Percentiles rank a stretch among this genome's conserved stretches.
Conservation (phyloP, 2,329 filamentous ascomycete genomes). For the Fusarium pilosicola region DNA sequence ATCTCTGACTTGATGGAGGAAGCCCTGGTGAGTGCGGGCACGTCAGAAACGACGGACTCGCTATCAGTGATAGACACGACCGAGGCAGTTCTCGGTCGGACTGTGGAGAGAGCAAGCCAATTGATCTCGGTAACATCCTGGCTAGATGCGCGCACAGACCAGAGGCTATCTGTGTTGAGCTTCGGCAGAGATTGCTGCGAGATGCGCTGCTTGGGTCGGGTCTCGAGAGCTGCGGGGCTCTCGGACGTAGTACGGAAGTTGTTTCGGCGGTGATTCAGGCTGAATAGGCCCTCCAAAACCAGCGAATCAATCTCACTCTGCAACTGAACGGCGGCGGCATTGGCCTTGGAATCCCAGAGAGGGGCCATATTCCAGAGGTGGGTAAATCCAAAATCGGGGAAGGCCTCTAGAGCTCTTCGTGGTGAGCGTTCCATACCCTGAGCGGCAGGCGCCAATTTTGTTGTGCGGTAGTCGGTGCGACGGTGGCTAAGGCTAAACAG, state of each 20-base stretch:
- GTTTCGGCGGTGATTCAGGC: constrained; percentile 41
- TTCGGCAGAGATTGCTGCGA: constrained; percentile 43
- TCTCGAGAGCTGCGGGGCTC: constrained; percentile 43
- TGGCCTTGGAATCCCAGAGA: constrained; percentile 41
- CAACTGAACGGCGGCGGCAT: constrained; percentile 24
- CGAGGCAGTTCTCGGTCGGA: constrained; percentile 32
- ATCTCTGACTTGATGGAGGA: constrained; percentile 37
- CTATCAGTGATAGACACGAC: constrained; percentile 30
- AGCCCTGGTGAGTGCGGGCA: constrained; percentile 31
- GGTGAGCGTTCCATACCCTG: constrained; percentile 35
- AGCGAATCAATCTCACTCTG: constrained; percentile 36
- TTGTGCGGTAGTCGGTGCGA: constrained; percentile 40
- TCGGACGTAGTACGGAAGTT: constrained; percentile 43
- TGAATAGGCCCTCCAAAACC: constrained; percentile 40
- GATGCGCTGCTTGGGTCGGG: constrained; percentile 48
- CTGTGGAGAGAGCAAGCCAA: constrained; percentile 40
- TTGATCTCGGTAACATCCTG: constrained; percentile 26
- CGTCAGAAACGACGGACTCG: constrained; percentile 19
- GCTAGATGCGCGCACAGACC: constrained; percentile 44
- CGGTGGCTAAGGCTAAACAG: constrained; percentile 42
- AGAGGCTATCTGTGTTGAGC: constrained; percentile 50
- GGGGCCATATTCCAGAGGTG: constrained; percentile 43
- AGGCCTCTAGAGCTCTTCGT: constrained; percentile 33
- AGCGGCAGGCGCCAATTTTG: constrained; percentile 36
- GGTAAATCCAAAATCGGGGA: constrained; percentile 33